phyloP scores from a whole-genome alignment of 2,329 filamentous ascomycete genomes.

The Alternaria gansuensis region DNA sequence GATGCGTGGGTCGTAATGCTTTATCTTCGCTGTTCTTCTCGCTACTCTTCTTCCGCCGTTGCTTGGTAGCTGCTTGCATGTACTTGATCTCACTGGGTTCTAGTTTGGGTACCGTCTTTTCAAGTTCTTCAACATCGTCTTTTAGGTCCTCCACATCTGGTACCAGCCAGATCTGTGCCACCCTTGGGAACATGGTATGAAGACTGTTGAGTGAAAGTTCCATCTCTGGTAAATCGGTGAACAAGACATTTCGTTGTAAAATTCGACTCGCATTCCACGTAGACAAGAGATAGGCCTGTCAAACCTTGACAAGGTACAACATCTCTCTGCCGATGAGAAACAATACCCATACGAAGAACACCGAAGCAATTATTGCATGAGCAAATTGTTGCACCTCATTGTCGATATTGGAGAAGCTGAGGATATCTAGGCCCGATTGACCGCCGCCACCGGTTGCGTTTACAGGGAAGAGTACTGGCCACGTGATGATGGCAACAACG shows the following conservation, averaged over 20 bases:
- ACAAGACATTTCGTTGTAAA: conserved; percentile 59
- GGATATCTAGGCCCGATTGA: conserved; percentile 50
- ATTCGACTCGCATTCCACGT: conserved; percentile 56
- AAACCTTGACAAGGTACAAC: conserved; percentile 57
- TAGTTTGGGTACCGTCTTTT: conserved; percentile 54
- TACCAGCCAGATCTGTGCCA: conserved; percentile 58
- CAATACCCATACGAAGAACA: conserved; percentile 56
- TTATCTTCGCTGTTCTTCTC: conserved; percentile 73
- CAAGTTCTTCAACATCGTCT: conserved; percentile 55
- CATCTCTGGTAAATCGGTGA: conserved; percentile 57
- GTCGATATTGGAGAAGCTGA: conserved; percentile 40
- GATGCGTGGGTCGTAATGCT: conserved; percentile 57
- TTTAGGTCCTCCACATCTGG: conserved; percentile 57
- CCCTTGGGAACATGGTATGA: conserved; percentile 51
- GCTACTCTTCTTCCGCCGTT: conserved; percentile 29
- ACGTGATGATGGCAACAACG: conserved; percentile 56
- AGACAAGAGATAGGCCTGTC: conserved; percentile 59
- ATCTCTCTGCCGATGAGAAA: conserved; percentile 58
- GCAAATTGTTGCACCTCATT: conserved; percentile 52
- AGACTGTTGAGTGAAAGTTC: conserved; percentile 50
- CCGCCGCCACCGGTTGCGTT: conserved; percentile 54
- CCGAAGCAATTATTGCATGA: conserved; percentile 54
- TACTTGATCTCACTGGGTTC: conserved; percentile 58
- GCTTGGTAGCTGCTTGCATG: conserved; percentile 7
- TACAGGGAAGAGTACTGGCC: conserved; percentile 59